Evolutionary conservation across 257 asterid genomes (phyloP), one percentile per base, ranked within the genome.

Genomic region (Voacanga thouarsii): DNA sequence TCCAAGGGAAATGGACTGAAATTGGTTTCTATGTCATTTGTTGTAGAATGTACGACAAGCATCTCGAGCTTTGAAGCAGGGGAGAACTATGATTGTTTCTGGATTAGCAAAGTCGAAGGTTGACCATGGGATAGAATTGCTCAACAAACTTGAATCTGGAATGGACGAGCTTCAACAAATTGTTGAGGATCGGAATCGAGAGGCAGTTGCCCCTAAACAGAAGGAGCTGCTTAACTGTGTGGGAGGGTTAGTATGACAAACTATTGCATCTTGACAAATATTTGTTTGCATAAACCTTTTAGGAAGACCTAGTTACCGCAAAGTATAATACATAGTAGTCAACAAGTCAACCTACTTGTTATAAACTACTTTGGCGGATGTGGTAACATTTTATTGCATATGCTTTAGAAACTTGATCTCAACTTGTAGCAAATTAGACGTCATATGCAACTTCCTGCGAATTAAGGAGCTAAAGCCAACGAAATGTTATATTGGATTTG

Each of bases 171-270:
- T 96, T 84, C 89, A 85, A 79, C 85, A 87, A 77, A 92, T 93
- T 78, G 92, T 86, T 49, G 98, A 90, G 94, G 92, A 87, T 66
- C 89, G 47, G 89, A 85, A 88, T 64, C 94, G 99, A 11, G 97
- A 89, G 50, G 97, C 86, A 10, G 89, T 96, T 78, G 91, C 89
- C 37, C 94, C 97, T 57, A 93, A 93, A 88, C 99, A 96, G 88
- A 96, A 89, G 89, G 98, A 96, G 81, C 90, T 96, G 84, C 98
- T 96, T 66, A 89, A 83, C 77, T 96, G 93, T 87, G 98, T 96
- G 61, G 98, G 98, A 87, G 94, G 98, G 99, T 96, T 85, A 87
- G 96, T 88, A 26, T 60, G 19, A 57, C 18, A n/a, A 75, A 14
- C 78, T 75, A 7, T 72, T 39, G 55, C 51, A 11, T 45, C 15